Percentiles rank a stretch among this genome's conserved stretches.
These are phyloP conservation scores for Schizothecium vesticola DNA, from an alignment of 495 filamentous ascomycete species.

Conservation along the genomic window DNA sequence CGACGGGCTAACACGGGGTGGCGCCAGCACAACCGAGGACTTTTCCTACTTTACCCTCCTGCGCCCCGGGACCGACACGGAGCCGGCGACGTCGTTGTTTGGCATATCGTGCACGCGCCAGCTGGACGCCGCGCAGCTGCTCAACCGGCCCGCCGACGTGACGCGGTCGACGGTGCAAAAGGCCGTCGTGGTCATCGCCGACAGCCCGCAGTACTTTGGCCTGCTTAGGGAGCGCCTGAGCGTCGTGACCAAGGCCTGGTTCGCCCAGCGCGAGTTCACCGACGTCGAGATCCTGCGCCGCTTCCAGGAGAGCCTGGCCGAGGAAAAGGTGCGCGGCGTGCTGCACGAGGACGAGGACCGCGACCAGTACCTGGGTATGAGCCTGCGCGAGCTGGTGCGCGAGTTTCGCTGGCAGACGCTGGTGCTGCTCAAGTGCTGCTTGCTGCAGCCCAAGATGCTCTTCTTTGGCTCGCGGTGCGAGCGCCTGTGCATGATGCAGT, in stretches of 20 bases:
- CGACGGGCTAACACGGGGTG: conserved; percentile 3
- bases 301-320: conserved; percentile 83
- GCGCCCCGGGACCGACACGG: conserved; percentile 52
- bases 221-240: conserved; percentile 77
- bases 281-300: conserved; percentile 55
- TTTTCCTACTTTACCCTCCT: conserved; percentile 97
- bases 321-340: conserved; percentile 55
- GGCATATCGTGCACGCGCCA: conserved; percentile 94
- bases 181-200: conserved; percentile 93
- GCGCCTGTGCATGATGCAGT: conserved; percentile 94
- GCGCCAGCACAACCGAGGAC: conserved; percentile 73
- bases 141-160: conserved; percentile 77
- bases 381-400: conserved; percentile 83
- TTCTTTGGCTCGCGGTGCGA: conserved; percentile 97
- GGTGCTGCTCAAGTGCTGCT: conserved; percentile 85
- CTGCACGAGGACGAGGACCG: conserved; percentile 64
- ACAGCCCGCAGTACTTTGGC: conserved; percentile 75
- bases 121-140: conserved; percentile 70
- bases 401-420: conserved; percentile 92
- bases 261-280: conserved; percentile 78
- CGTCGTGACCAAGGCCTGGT: conserved; percentile 92
- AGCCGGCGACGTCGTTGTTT: conserved; percentile 79
- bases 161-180: conserved; percentile 96
- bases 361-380: conserved; percentile 89
- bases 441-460: conserved; percentile 98